Evolutionary conservation across 2,329 filamentous ascomycete species (phyloP).

Genomic region (Alternaria rosae): DNA sequence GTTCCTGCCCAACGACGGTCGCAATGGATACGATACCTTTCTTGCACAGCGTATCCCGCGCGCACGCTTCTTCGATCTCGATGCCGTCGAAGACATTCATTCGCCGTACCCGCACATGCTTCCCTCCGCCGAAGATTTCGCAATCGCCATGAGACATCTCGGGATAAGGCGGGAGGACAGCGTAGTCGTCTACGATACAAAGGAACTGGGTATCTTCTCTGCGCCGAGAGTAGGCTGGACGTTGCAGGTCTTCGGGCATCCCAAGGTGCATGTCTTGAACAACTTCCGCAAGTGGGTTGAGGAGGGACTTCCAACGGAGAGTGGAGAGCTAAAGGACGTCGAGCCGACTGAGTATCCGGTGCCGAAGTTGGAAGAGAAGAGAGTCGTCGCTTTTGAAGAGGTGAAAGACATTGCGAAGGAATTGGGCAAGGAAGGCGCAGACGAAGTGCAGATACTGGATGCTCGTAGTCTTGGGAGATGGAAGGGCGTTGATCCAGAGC

Average conservation of each 20-base stretch:
- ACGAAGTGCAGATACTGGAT: conserved; percentile 88
- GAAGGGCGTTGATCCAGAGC: conserved; percentile 83
- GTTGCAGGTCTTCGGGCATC: conserved; percentile 85
- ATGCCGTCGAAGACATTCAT: conserved; percentile 85
- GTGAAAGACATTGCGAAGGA: conserved; percentile 79
- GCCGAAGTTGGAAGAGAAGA: conserved; percentile 59
- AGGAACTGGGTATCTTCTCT: conserved; percentile 91
- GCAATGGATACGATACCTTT: conserved; percentile 82
- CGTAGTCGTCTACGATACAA: conserved; percentile 91
- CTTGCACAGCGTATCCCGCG: conserved; percentile 83
- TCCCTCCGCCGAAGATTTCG: conserved; percentile 80
- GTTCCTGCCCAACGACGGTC: conserved; percentile 93
- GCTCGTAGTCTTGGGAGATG: conserved; percentile 82
- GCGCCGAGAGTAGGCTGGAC: conserved; percentile 96
- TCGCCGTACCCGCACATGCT: conserved; percentile 98
- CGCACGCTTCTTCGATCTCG: conserved; percentile 95
- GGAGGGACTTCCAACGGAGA: conserved; percentile 80
- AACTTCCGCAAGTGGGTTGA: conserved; percentile 97
- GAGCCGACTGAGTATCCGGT: conserved; percentile 53
- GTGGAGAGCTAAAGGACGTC: conserved; percentile 68
- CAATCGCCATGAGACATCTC: conserved; percentile 84
- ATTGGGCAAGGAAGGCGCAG: conserved; percentile 80
- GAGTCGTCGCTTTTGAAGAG: conserved; percentile 82
- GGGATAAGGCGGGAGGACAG: conserved; percentile 88
- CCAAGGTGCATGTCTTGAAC: conserved; percentile 87